Conservation (phyloP, 1,139 yeast species). For the Protomyces pachydermus region DNA sequence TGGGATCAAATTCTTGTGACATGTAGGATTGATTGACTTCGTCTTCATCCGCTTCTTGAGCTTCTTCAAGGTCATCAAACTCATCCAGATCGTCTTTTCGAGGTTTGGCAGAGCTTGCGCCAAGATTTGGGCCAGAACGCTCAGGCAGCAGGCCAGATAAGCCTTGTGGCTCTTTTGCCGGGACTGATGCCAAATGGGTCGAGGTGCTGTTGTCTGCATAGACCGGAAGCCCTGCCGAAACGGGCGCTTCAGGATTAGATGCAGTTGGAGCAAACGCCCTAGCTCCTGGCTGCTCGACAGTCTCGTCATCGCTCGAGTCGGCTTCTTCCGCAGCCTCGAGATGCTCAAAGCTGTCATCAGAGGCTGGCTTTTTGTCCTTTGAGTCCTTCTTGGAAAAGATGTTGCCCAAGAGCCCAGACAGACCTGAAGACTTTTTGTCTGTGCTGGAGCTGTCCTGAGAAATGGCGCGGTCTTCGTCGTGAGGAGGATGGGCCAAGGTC, state of each 20-base stretch:
- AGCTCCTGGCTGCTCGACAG: conserved; percentile 19
- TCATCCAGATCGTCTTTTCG: conserved; percentile 16
- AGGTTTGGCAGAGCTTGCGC: neutral
- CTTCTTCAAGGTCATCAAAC: conserved; percentile 26
- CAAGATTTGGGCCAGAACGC: neutral
- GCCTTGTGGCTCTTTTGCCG: neutral
- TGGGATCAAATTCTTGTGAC: conserved; percentile 16
- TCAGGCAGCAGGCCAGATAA: neutral
- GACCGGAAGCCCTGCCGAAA: neutral
- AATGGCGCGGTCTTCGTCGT: conserved; percentile 3
- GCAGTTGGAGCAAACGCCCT: neutral
- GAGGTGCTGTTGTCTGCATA: neutral
- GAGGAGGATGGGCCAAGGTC: conserved; percentile 6
- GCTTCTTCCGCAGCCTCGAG: conserved; percentile 9
- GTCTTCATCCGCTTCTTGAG: conserved; percentile 19
- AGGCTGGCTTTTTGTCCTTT: neutral
- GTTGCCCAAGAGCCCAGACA: neutral
- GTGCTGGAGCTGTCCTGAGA: neutral
- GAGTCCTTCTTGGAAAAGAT: neutral
- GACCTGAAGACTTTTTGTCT: neutral
- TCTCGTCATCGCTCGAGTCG: conserved; percentile 23
- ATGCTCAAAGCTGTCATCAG: neutral
- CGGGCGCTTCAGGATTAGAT: neutral
- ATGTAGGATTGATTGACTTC: conserved; percentile 11
- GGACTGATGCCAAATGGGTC: neutral